These are phyloP conservation scores for Thalia dealbata DNA, from an alignment of 176 grass and related monocot genomes.

Conservation along the genomic window DNA sequence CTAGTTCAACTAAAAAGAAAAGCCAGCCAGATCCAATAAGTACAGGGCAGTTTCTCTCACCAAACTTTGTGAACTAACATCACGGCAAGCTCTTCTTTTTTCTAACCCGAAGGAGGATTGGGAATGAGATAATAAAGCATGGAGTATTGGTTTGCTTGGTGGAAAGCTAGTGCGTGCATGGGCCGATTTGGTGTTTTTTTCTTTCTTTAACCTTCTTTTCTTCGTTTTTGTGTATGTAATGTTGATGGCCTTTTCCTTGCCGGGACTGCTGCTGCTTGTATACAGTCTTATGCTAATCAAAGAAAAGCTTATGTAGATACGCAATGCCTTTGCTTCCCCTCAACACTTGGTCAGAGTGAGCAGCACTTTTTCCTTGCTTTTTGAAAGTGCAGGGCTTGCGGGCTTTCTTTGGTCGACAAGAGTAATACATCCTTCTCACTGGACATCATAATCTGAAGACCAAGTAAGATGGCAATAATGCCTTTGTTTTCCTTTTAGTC, in stretches of 20 bases:
- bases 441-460: no score
- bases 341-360: slow-evolving; percentile 21
- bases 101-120: slow-evolving; percentile 49
- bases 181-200: slow-evolving; percentile 50
- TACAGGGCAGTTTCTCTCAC: slow-evolving; percentile 36
- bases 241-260: slow-evolving; percentile 36
- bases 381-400: no score
- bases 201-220: slow-evolving; percentile 14
- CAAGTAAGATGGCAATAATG: no score
- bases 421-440: no score
- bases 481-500: no score
- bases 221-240: slow-evolving; percentile 17
- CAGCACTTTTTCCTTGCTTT: background rate
- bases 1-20: slow-evolving; percentile 60
- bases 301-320: slow-evolving; percentile 43
- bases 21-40: slow-evolving; percentile 19
- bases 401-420: no score
- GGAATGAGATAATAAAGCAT: slow-evolving; percentile 47
- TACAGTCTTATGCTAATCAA: slow-evolving; percentile 52
- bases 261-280: slow-evolving; percentile 32
- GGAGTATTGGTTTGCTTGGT: slow-evolving; percentile 27
- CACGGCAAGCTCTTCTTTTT: slow-evolving; percentile 46
- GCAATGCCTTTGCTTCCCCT: background rate
- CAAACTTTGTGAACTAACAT: slow-evolving; percentile 52
- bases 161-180: slow-evolving; percentile 33